These are phyloP conservation scores for Neurospora sp. DNA, from an alignment of 495 filamentous ascomycete species.

Conservation along the genomic window DNA sequence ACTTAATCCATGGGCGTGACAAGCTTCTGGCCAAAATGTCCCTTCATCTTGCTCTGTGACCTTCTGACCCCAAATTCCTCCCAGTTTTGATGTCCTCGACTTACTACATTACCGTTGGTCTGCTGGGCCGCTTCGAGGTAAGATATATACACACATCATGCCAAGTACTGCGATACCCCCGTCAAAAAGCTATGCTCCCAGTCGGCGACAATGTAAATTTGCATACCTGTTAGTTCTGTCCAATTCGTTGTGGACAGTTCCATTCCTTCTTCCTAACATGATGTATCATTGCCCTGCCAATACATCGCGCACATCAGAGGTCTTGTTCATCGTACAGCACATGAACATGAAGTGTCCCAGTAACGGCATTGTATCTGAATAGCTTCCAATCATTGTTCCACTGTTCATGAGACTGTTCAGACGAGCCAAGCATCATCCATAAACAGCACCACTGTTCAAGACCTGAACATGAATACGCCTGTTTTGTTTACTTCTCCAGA, in stretches of 20 bases:
- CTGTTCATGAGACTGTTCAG: background rate
- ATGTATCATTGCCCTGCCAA: background rate
- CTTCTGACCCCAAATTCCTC: rapidly evolving
- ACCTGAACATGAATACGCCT: background rate
- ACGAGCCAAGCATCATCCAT: background rate
- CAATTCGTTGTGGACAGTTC: background rate
- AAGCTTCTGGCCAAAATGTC: background rate
- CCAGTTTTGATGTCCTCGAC: background rate
- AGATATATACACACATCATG: background rate
- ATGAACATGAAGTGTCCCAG: background rate
- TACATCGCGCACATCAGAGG: background rate
- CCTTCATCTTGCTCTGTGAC: background rate
- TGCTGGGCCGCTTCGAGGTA: background rate
- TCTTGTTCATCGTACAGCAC: background rate
- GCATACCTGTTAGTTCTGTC: background rate
- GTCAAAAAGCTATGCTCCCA: background rate
- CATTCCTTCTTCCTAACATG: background rate
- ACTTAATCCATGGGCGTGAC: background rate
- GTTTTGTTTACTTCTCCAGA: background rate
- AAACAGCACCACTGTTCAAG: background rate
- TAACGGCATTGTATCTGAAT: background rate
- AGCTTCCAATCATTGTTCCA: background rate
- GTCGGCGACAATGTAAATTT: background rate
- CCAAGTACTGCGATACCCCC: background rate
- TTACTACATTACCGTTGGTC: background rate